phyloP scores from a whole-genome alignment of 2,329 filamentous ascomycete species.

The Clarireedia sp. region DNA sequence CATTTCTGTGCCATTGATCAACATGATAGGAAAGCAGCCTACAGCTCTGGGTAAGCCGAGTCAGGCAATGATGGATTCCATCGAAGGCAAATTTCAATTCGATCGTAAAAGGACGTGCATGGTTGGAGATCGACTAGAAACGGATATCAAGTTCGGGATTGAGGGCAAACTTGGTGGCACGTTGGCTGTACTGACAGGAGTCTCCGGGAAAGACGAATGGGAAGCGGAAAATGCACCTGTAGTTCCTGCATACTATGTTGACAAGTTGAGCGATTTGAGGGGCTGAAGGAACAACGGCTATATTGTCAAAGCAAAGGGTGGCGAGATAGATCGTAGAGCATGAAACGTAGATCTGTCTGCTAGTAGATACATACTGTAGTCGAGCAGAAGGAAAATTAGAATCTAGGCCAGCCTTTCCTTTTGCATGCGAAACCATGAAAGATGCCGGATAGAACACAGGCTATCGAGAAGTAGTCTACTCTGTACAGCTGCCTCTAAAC shows the following conservation, averaged over 20 bases:
- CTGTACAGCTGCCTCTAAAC: too few species aligned
- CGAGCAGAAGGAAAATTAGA: too few species aligned
- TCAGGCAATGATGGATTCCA: conserved; percentile 98
- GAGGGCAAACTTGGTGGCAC: conserved; percentile 88
- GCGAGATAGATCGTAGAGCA: too few species aligned
- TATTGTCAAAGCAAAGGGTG: too few species aligned
- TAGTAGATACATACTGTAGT: too few species aligned
- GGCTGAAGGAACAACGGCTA: conserved; percentile 18
- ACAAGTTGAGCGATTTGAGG: conserved; percentile 72
- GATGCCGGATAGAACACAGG: too few species aligned
- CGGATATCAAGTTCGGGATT: conserved; percentile 91
- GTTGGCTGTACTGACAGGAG: conserved; percentile 82
- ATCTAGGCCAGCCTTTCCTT: too few species aligned
- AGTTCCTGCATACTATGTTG: conserved; percentile 75
- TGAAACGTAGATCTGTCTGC: too few species aligned
- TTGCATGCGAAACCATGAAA: too few species aligned
- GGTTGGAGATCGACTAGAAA: conserved; percentile 90
- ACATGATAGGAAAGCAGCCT: conserved; percentile 63
- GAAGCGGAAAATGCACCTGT: conserved; percentile 59
- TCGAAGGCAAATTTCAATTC: conserved; percentile 91
- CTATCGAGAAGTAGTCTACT: too few species aligned
- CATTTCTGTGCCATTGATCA: conserved; percentile 67
- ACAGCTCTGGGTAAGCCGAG: conserved; percentile 86
- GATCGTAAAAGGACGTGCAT: conserved; percentile 83
- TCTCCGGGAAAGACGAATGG: conserved; percentile 78